A percentile compares a stretch with the other conserved stretches of the same genome.
Evolutionary conservation across 371 early-diverging fungal species (phyloP).

Genomic region (Globomyces sp.): DNA sequence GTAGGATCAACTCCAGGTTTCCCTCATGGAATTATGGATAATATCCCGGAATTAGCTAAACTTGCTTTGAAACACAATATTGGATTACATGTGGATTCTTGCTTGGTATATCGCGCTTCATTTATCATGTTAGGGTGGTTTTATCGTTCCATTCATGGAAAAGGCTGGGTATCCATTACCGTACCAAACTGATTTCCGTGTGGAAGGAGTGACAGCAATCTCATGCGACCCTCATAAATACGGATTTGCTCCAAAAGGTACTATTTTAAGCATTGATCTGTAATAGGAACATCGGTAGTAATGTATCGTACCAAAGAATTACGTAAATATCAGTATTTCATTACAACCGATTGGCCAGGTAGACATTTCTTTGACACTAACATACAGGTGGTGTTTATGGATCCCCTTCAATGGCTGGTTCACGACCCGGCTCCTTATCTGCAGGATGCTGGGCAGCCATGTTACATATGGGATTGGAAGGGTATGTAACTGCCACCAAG

Average conservation of each 20-base stretch:
- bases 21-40: conserved; percentile 92
- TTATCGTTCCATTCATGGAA: conserved; percentile 90
- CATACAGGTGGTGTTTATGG: conserved; percentile 81
- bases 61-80: conserved; percentile 81
- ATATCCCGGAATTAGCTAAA: conserved; percentile 75
- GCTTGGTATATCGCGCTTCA: conserved; percentile 33
- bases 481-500: conserved; percentile 80
- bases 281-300: conserved; percentile 71
- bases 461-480: conserved; percentile 80
- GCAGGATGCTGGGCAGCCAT: conserved; percentile 96
- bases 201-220: conserved; percentile 92
- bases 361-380: no score
- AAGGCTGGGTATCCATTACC: conserved; percentile 82
- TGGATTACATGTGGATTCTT: conserved; percentile 94
- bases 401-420: conserved; percentile 90
- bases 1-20: conserved; percentile 91
- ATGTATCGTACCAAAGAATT: conserved; percentile 75
- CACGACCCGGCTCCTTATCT: conserved; percentile 90
- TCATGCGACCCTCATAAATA: conserved; percentile 96
- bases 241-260: conserved; percentile 92
- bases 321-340: conserved; percentile 89
- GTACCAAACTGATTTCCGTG: conserved; percentile 83
- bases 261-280: neutral
- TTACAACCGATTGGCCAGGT: conserved; percentile 85
- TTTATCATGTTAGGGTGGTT: conserved; percentile 71